Evolutionary conservation across 2,329 filamentous ascomycete genomes (phyloP), one percentile per base, ranked within the genome.

Genomic region (Fusarium nelsonii): DNA sequence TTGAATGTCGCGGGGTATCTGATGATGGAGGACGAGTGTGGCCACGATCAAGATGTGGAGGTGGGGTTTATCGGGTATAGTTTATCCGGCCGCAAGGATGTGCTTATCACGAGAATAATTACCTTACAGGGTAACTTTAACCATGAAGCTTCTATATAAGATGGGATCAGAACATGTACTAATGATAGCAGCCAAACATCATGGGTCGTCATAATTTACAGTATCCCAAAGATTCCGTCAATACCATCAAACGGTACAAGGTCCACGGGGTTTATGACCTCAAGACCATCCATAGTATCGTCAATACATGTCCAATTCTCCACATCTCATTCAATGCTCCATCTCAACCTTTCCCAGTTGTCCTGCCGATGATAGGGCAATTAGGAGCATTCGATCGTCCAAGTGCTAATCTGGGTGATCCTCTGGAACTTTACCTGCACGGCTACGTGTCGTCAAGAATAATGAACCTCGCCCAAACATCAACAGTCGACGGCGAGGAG

Each of bases 341-440:
- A 0, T 79, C 83, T 43, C 87, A 89, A 44, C 90, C 91, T 0
- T 96, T 94, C 74, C 93, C 93, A 2, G 87, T 88, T 43, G 89
- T 91, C 50, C 84, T 97, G 2, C 93, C 93, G 50, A 96, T 97
- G 92, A 92, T 97, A 72, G 93, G 92, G 44, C 89, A 92, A 71
- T 90, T 96, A 84, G 92, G 89, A 4, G 92, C 90, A 14, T 96
- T 90, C 76, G 83, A 84, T 3, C 81, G 83, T 0, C 90, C 90
- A 2, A 90, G 86, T 58, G 84, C 88, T 15, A 83, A 84, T 45
- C 77, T 87, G n/a, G 84, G 86, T 43, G 89, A 93, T 61, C 88
- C 90, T 0, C 82, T 93, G 3, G 90, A 94, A 52, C 85, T 91
- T 65, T 97, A 97, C 77, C 85, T 97, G 4, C 94, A 97, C 77